These are phyloP conservation scores for Dactylonectria estremocensis DNA, from an alignment of 2,329 filamentous ascomycete species.

Conservation along the genomic window DNA sequence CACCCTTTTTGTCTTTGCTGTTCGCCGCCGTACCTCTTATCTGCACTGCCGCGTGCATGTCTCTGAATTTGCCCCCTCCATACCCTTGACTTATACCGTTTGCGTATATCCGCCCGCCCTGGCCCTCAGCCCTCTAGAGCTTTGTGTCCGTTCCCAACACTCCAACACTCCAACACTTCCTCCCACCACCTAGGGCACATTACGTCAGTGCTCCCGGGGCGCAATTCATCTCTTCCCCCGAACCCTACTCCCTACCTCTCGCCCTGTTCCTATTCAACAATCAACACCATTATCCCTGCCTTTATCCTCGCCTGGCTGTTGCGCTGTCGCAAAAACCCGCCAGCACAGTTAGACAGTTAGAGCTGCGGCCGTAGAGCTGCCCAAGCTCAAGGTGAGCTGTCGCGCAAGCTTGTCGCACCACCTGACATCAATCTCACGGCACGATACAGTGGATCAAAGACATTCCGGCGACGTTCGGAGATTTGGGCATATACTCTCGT, in stretches of 20 bases:
- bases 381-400: slow-evolving; percentile 41
- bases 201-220: slow-evolving; percentile 46
- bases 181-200: slow-evolving; percentile 37
- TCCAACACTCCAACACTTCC: slow-evolving; percentile 1
- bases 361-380: slow-evolving; percentile 45
- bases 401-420: slow-evolving; percentile 39
- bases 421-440: slow-evolving; percentile 47
- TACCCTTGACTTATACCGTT: slow-evolving; percentile 2
- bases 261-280: slow-evolving; percentile 17
- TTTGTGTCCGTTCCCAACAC: slow-evolving; percentile 1
- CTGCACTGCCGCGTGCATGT: background rate
- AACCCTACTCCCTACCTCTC: slow-evolving; percentile 32
- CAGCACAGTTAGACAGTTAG: slow-evolving; percentile 29
- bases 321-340: slow-evolving; percentile 11
- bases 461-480: slow-evolving; percentile 38
- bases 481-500: slow-evolving; percentile 34
- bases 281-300: slow-evolving; percentile 17
- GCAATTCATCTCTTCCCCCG: slow-evolving; percentile 39
- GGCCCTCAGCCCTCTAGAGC: background rate
- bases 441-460: slow-evolving; percentile 29
- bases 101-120: background rate
- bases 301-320: slow-evolving; percentile 21
- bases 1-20: background rate
- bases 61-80: background rate
- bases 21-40: background rate